Evolutionary conservation across 306 rosid genomes (phyloP).

Genomic region (Nissolia schottii): DNA sequence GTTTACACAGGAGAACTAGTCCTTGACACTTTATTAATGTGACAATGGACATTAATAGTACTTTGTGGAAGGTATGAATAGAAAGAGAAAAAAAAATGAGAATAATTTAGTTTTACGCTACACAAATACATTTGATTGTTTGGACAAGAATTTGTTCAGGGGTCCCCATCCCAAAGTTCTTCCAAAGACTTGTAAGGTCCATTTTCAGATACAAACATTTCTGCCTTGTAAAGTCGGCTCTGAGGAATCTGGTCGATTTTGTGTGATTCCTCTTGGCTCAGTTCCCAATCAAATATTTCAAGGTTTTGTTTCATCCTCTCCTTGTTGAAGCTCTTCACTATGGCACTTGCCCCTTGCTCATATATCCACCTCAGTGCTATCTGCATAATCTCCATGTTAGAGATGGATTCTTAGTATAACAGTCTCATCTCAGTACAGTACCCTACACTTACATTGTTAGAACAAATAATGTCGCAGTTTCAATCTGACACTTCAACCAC

Average conservation of each 20-base stretch:
- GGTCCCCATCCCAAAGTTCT: constrained; percentile 32
- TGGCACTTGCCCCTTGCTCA: constrained; percentile 25
- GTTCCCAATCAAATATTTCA: constrained; percentile 19
- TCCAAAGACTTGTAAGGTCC: constrained; percentile 27
- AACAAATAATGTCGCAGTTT: not conserved
- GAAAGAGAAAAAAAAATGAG: not conserved
- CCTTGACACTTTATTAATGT: not conserved
- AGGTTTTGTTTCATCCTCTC: constrained; percentile 34
- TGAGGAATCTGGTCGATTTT: constrained; percentile 27
- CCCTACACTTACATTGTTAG: not conserved
- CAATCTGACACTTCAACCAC: not conserved
- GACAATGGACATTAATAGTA: not conserved
- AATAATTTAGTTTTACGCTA: not conserved
- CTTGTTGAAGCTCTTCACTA: constrained; percentile 34
- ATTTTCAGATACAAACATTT: constrained; percentile 7
- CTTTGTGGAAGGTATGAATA: not conserved
- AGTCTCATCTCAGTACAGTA: not conserved
- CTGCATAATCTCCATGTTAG: not conserved
- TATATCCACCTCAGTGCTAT: constrained; percentile 23
- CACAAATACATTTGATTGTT: not conserved
- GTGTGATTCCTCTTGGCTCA: not conserved
- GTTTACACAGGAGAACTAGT: too few relatives aligned
- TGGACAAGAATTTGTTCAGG: not conserved
- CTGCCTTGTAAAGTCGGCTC: not conserved
- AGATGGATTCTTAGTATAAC: not conserved